These are phyloP conservation scores for Gryganskiella cystojenkinii DNA, from an alignment of 192 early-diverging fungal genomes.

Conservation along the genomic window DNA sequence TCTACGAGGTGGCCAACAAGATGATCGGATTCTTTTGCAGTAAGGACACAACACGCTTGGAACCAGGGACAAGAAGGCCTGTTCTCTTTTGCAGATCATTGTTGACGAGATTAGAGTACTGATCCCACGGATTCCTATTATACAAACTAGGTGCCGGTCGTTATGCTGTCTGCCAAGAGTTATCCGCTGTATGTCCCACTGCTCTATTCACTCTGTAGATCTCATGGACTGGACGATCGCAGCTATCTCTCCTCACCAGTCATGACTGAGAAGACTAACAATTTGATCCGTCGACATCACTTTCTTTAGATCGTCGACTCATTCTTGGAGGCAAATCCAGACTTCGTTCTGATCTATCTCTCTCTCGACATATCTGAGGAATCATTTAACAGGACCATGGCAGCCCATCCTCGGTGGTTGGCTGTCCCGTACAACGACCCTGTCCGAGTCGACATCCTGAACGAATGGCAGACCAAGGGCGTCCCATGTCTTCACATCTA, in stretches of 20 bases:
- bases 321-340: constrained; percentile 32
- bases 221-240: neutral
- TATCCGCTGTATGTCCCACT: constrained; percentile 10
- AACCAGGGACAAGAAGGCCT: too few species aligned
- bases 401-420: constrained; percentile 38
- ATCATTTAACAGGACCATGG: constrained; percentile 31
- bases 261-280: too few species aligned
- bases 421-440: constrained; percentile 36
- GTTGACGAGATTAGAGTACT: too few species aligned
- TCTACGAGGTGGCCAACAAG: constrained; percentile 48
- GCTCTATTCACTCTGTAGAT: neutral
- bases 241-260: too few species aligned
- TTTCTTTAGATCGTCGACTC: constrained; percentile 36
- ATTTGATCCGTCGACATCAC: too few species aligned
- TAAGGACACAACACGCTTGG: too few species aligned
- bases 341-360: constrained; percentile 33
- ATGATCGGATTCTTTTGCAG: constrained; percentile 42
- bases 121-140: neutral
- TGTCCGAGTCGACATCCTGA: constrained; percentile 29
- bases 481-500: constrained; percentile 42
- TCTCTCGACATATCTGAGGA: constrained; percentile 24
- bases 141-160: constrained; percentile 25
- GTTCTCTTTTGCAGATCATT: too few species aligned
- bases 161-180: constrained; percentile 37
- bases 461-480: constrained; percentile 44